A percentile compares a stretch with the other conserved stretches of the same genome.
Conservation (phyloP, 371 early-diverging fungal species). For the Mucor saturninus region DNA sequence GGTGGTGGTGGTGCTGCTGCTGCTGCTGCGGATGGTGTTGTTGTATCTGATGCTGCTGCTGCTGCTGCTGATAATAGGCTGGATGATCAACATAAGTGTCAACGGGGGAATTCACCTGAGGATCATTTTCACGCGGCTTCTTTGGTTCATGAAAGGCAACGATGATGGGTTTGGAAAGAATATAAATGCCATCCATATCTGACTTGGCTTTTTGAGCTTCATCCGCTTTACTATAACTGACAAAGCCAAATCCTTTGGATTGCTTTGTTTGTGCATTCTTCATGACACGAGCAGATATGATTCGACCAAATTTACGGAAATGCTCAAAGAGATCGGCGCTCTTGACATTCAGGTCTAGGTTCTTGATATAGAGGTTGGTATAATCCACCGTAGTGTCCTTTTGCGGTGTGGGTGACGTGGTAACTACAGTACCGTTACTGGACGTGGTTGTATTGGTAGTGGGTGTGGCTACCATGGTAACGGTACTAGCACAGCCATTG, state of each 20-base stretch:
- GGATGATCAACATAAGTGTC: neutral
- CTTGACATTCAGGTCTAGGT: slow-evolving; percentile 52
- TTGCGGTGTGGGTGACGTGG: no score
- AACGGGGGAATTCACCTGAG: no score
- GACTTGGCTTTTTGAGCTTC: slow-evolving; percentile 44
- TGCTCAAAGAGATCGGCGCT: slow-evolving; percentile 52
- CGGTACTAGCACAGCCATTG: neutral
- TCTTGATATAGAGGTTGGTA: slow-evolving; percentile 61
- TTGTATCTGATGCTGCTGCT: slow-evolving; percentile 4
- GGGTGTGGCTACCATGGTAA: no score
- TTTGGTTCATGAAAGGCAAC: slow-evolving; percentile 57
- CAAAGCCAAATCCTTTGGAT: slow-evolving; percentile 58
- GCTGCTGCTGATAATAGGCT: slow-evolving; percentile 2
- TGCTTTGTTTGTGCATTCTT: slow-evolving; percentile 45
- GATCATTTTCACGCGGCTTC: slow-evolving; percentile 30
- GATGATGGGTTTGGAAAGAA: slow-evolving; percentile 46
- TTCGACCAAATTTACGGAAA: slow-evolving; percentile 54
- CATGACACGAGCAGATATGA: slow-evolving; percentile 59
- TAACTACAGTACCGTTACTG: no score
- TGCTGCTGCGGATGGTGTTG: slow-evolving; percentile 6
- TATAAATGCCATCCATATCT: slow-evolving; percentile 42
- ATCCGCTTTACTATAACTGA: slow-evolving; percentile 48
- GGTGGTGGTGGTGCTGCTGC: neutral
- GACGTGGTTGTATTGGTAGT: no score
- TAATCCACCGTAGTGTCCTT: slow-evolving; percentile 25